Conservation (phyloP, 2,329 filamentous ascomycete species). For the Cordyceps farinosa region DNA sequence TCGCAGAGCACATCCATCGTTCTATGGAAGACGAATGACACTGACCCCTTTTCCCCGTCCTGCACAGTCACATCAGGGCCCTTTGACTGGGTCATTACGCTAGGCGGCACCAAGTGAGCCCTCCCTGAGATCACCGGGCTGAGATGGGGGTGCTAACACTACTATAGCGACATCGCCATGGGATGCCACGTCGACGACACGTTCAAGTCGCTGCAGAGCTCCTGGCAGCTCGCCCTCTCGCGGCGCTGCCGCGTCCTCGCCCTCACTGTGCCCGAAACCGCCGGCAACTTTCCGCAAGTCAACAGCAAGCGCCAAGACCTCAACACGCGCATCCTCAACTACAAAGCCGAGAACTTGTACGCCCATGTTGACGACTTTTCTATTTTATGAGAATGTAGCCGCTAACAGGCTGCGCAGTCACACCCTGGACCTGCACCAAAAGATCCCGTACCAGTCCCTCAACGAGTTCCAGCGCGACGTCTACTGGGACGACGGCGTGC, state of each 20-base stretch:
- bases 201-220: slow-evolving; percentile 44
- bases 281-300: slow-evolving; percentile 27
- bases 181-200: slow-evolving; percentile 39
- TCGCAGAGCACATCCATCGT: no score
- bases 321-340: slow-evolving; percentile 50
- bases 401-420: slow-evolving; percentile 25
- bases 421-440: slow-evolving; percentile 52
- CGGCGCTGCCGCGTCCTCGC: slow-evolving; percentile 56
- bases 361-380: slow-evolving; percentile 25
- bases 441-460: slow-evolving; percentile 53
- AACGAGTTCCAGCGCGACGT: slow-evolving; percentile 40
- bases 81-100: slow-evolving; percentile 60
- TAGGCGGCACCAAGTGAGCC: slow-evolving; percentile 62
- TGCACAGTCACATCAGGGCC: neutral
- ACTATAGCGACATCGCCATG: slow-evolving; percentile 49
- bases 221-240: slow-evolving; percentile 49
- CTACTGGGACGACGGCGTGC: slow-evolving; percentile 61
- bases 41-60: neutral
- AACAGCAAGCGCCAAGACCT: slow-evolving; percentile 40
- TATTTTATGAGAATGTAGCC: no score
- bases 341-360: slow-evolving; percentile 51
- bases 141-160: neutral
- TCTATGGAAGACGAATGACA: neutral
- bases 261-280: slow-evolving; percentile 58
- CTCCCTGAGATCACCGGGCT: neutral